Percentiles rank a stretch among this genome's conserved stretches.
These are phyloP conservation scores for Onygenales sp. DNA, from an alignment of 2,329 filamentous ascomycete species.

Conservation along the genomic window DNA sequence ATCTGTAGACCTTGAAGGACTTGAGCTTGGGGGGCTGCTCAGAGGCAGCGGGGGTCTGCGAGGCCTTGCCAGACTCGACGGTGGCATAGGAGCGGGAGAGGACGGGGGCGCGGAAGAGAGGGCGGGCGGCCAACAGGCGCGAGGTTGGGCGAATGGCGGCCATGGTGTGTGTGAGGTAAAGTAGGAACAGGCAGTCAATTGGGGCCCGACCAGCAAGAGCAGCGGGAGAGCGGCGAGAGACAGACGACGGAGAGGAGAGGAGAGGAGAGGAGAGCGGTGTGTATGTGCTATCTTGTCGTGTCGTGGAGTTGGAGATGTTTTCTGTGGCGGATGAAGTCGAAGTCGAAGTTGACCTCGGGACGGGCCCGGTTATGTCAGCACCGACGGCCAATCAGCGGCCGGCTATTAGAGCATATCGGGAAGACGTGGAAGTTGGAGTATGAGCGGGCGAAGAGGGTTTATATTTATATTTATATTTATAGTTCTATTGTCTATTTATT, in stretches of 20 bases:
- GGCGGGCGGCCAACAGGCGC: constrained; percentile 34
- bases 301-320: too few species aligned
- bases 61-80: constrained; percentile 41
- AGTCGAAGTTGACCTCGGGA: constrained; percentile 3
- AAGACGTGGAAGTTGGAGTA: background rate
- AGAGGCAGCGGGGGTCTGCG: constrained; percentile 51
- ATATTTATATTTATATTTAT: too few species aligned
- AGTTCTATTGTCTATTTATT: too few species aligned
- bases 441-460: too few species aligned
- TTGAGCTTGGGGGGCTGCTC: constrained; percentile 59
- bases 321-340: too few species aligned
- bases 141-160: constrained; percentile 40
- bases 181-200: background rate
- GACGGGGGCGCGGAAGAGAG: constrained; percentile 31
- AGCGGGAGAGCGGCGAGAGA: too few species aligned
- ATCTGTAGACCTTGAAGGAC: constrained; percentile 97
- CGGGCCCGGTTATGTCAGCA: constrained; percentile 12
- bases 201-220: too few species aligned
- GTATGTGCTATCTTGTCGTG: too few species aligned
- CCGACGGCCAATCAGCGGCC: constrained; percentile 9
- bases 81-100: constrained; percentile 40
- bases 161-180: constrained; percentile 24
- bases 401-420: constrained; percentile 8
- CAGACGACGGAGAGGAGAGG: too few species aligned
- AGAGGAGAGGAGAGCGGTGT: too few species aligned